phyloP scores from a whole-genome alignment of 2,329 filamentous ascomycete species.

The Cladosporium sp. region DNA sequence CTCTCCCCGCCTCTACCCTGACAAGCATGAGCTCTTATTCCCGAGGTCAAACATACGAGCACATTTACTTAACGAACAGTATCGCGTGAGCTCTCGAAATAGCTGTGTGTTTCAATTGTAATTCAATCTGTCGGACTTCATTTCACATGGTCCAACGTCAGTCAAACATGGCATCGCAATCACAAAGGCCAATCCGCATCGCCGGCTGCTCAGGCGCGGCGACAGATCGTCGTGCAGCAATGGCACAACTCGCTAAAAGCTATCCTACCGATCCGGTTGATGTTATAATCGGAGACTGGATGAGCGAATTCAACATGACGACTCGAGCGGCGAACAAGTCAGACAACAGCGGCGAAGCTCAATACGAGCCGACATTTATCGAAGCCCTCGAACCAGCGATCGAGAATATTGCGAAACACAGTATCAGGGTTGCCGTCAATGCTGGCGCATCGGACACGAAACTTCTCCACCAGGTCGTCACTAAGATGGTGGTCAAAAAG shows the following conservation, averaged over 20 bases:
- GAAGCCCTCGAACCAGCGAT: slow-evolving; percentile 50
- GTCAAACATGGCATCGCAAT: not conserved
- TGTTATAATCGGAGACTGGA: slow-evolving; percentile 57
- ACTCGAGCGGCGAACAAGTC: slow-evolving; percentile 29
- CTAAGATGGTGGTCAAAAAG: slow-evolving; percentile 36
- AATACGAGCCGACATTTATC: slow-evolving; percentile 54
- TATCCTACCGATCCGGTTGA: slow-evolving; percentile 45
- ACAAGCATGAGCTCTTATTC: not conserved
- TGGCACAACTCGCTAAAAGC: slow-evolving; percentile 34
- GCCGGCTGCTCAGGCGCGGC: slow-evolving; percentile 41
- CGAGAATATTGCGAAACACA: slow-evolving; percentile 47
- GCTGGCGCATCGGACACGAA: slow-evolving; percentile 58
- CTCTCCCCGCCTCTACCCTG: not conserved
- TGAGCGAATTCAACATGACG: slow-evolving; percentile 42
- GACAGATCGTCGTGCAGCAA: slow-evolving; percentile 41
- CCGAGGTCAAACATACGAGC: not conserved
- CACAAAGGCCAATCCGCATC: slow-evolving; percentile 30
- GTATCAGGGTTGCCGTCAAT: slow-evolving; percentile 58
- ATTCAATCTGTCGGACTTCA: too few relatives aligned
- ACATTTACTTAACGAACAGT: not conserved
- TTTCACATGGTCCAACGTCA: not conserved
- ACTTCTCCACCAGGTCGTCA: slow-evolving; percentile 50
- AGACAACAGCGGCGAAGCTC: slow-evolving; percentile 37
- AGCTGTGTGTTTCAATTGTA: not conserved
- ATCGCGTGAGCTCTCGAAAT: not conserved